A percentile compares a stretch with the other conserved stretches of the same genome.
Evolutionary conservation across 2,329 filamentous ascomycete genomes (phyloP).

Genomic region (Neospermospora avenae): DNA sequence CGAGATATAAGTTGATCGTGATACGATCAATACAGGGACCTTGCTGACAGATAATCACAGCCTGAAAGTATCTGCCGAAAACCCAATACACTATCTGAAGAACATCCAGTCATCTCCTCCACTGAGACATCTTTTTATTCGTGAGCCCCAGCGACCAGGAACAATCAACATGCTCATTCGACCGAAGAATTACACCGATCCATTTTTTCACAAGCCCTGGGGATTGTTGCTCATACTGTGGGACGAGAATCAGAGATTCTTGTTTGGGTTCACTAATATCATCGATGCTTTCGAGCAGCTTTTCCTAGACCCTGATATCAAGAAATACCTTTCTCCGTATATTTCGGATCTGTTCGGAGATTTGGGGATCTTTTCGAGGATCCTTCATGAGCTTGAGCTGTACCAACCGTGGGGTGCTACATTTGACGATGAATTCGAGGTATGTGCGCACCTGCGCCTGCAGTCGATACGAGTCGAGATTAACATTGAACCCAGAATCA

Average conservation of each 20-base stretch:
- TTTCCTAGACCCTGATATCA: not conserved
- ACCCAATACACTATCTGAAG: not conserved
- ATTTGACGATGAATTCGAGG: not conserved
- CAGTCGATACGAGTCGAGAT: not conserved
- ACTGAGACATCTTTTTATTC: not conserved
- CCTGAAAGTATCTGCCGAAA: not conserved
- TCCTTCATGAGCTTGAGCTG: not conserved
- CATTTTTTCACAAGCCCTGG: no score
- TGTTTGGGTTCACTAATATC: not conserved
- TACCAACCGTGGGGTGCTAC: not conserved
- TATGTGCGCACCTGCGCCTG: not conserved
- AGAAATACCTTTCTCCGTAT: not conserved
- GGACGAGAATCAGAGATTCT: not conserved
- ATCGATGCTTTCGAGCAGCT: not conserved
- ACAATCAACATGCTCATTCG: not conserved
- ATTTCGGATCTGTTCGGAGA: not conserved
- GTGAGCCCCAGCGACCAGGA: not conserved
- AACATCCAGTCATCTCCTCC: not conserved
- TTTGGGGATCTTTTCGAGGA: not conserved
- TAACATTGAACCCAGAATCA: not conserved
- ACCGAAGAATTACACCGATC: not conserved
- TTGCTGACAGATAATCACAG: not conserved
- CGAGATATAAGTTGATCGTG: not conserved
- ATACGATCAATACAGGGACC: not conserved
- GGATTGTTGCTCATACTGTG: not conserved